Percentiles rank a stretch among this genome's conserved stretches.
Conservation (phyloP, 2,329 filamentous ascomycete genomes). For the Scleromitrula shiraiana region DNA sequence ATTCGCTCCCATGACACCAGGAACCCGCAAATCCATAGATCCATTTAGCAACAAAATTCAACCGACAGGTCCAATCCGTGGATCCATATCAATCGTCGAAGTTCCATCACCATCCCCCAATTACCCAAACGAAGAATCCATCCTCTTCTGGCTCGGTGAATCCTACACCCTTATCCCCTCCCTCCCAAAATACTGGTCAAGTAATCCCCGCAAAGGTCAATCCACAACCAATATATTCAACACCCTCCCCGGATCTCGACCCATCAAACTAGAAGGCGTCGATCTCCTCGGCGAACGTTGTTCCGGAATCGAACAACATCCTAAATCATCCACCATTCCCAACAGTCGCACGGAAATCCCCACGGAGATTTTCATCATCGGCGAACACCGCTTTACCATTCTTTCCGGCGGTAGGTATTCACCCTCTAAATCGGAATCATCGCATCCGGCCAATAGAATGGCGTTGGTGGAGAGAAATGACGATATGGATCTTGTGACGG, state of each 20-base stretch:
- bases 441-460: constrained; percentile 12
- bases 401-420: constrained; percentile 15
- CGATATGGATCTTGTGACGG: constrained; percentile 13
- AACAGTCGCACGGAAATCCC: constrained; percentile 10
- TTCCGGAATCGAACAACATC: constrained; percentile 25
- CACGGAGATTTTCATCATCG: constrained; percentile 26
- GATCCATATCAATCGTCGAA: constrained; percentile 27
- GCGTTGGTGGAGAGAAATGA: constrained; percentile 18
- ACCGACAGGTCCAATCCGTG: constrained; percentile 13
- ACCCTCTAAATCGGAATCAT: background rate
- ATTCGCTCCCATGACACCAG: constrained; percentile 58
- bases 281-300: constrained; percentile 29
- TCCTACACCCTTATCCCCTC: constrained; percentile 27
- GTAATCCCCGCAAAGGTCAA: constrained; percentile 18
- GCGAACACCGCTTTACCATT: constrained; percentile 28
- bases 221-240: constrained; percentile 23
- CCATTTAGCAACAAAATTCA: constrained; percentile 19
- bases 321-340: constrained; percentile 8
- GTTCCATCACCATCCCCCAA: constrained; percentile 21
- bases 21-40: constrained; percentile 38
- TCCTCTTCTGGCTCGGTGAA: constrained; percentile 29
- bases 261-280: constrained; percentile 25
- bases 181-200: constrained; percentile 28
- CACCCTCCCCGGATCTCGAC: constrained; percentile 16
- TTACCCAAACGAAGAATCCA: constrained; percentile 24